A percentile compares a stretch with the other conserved stretches of the same genome.
Evolutionary conservation across 805 yeast genomes (phyloP).

Genomic region (Priceomyces medius): DNA sequence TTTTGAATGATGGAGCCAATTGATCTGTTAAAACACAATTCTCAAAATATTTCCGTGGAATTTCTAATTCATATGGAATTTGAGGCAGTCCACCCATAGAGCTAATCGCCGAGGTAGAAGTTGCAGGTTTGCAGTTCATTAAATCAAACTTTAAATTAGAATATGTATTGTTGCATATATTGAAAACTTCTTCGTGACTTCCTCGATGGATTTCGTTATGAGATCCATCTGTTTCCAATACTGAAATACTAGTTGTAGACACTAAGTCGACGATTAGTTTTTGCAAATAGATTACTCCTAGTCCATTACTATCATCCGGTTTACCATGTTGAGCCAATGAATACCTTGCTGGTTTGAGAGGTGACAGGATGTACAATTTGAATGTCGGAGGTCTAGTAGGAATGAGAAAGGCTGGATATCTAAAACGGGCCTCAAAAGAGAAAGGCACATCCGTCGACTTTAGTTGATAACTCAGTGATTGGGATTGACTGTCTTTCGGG

Average conservation of each 20-base stretch:
- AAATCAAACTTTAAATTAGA: slow-evolving; percentile 41
- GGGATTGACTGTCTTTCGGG: slow-evolving; percentile 9
- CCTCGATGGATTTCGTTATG: slow-evolving; percentile 26
- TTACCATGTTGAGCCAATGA: slow-evolving; percentile 28
- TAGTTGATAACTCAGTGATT: too few relatives aligned
- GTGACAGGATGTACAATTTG: slow-evolving; percentile 30
- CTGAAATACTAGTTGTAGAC: slow-evolving; percentile 26
- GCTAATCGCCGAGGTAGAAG: slow-evolving; percentile 21
- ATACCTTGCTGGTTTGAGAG: slow-evolving; percentile 27
- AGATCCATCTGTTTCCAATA: slow-evolving; percentile 22
- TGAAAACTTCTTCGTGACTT: slow-evolving; percentile 20
- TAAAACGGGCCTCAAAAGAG: slow-evolving; percentile 48
- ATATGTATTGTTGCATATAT: slow-evolving; percentile 32
- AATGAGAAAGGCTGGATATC: slow-evolving; percentile 46
- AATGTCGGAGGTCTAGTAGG: slow-evolving; percentile 43
- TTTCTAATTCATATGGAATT: slow-evolving; percentile 39
- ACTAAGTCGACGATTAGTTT: slow-evolving; percentile 33
- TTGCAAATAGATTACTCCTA: slow-evolving; percentile 45
- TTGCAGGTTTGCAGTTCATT: slow-evolving; percentile 27
- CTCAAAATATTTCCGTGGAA: slow-evolving; percentile 39
- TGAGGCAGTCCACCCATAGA: slow-evolving; percentile 5
- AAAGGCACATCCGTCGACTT: slow-evolving; percentile 37
- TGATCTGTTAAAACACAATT: slow-evolving; percentile 47
- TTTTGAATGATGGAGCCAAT: slow-evolving; percentile 52
- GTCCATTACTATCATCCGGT: slow-evolving; percentile 46